phyloP scores from a whole-genome alignment of 2,329 filamentous ascomycete species.

The Alternaria gaisen region DNA sequence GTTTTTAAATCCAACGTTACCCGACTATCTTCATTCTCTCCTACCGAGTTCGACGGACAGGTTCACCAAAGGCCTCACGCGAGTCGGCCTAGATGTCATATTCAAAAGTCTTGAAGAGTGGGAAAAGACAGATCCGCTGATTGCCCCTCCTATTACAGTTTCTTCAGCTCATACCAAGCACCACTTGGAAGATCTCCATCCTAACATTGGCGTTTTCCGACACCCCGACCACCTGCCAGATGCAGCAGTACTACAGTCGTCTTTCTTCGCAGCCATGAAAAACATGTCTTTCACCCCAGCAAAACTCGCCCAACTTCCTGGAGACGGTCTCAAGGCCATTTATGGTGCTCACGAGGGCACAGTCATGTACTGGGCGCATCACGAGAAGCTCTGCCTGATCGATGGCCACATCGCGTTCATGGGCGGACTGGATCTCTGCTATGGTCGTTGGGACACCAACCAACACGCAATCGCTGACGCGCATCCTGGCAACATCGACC shows the following conservation, averaged over 20 bases:
- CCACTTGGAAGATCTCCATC: constrained; percentile 76
- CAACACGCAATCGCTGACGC: constrained; percentile 85
- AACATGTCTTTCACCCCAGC: constrained; percentile 64
- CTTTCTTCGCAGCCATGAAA: constrained; percentile 64
- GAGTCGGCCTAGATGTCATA: constrained; percentile 54
- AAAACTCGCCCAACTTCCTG: constrained; percentile 70
- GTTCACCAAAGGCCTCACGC: constrained; percentile 52
- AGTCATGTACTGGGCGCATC: constrained; percentile 90
- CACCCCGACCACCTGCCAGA: constrained; percentile 89
- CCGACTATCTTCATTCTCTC: constrained; percentile 56
- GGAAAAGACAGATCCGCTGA: constrained; percentile 57
- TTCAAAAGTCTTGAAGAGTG: constrained; percentile 57
- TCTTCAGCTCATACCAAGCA: constrained; percentile 81
- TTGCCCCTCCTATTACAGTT: constrained; percentile 59
- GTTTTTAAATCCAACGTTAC: constrained; percentile 58
- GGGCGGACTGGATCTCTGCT: constrained; percentile 88
- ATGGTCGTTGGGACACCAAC: constrained; percentile 87
- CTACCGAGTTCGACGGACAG: constrained; percentile 53
- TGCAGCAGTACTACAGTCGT: constrained; percentile 70
- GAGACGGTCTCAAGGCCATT: constrained; percentile 76
- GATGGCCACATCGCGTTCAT: constrained; percentile 86
- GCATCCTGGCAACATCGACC: constrained; percentile 78
- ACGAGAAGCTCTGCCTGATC: constrained; percentile 87
- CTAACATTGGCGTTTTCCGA: constrained; percentile 87
- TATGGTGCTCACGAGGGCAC: constrained; percentile 85